Conservation (phyloP, 1,139 yeast species). For the Yamadazyma buinensis region DNA sequence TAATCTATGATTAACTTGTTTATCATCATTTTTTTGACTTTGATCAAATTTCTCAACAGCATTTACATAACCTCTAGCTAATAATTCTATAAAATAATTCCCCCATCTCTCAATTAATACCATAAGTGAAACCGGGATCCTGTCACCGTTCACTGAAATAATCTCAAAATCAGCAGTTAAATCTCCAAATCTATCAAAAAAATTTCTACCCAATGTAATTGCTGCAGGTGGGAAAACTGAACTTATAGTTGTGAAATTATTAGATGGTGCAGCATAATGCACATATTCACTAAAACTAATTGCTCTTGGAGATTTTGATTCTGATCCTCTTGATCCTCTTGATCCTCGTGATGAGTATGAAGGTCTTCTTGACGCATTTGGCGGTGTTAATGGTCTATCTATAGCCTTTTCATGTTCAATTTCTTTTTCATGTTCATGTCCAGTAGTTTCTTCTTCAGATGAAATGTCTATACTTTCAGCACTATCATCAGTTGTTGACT, state of each 20-base stretch:
- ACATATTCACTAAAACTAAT: slow-evolving; percentile 64
- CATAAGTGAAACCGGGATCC: slow-evolving; percentile 57
- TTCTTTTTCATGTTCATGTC: neutral
- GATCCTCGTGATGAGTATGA: slow-evolving; percentile 16
- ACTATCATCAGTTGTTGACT: slow-evolving; percentile 17
- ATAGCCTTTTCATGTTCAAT: slow-evolving; percentile 1
- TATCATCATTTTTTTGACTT: slow-evolving; percentile 14
- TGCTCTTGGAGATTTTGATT: slow-evolving; percentile 18
- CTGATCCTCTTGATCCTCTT: slow-evolving; percentile 11
- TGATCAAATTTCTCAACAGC: slow-evolving; percentile 49
- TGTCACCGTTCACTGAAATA: slow-evolving; percentile 62
- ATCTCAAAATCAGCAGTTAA: slow-evolving; percentile 69
- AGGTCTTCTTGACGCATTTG: slow-evolving; percentile 13
- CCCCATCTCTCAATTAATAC: slow-evolving; percentile 76
- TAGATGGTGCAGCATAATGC: slow-evolving; percentile 70
- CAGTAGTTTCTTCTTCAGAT: slow-evolving; percentile 2
- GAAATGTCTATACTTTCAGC: slow-evolving; percentile 8
- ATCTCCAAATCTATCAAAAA: slow-evolving; percentile 63
- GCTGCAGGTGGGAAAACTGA: slow-evolving; percentile 75
- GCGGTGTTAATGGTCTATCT: slow-evolving; percentile 13
- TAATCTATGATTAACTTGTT: slow-evolving; percentile 7
- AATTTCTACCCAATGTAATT: slow-evolving; percentile 70
- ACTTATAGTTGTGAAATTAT: slow-evolving; percentile 60
- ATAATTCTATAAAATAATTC: slow-evolving; percentile 53
- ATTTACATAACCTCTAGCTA: slow-evolving; percentile 61